Evolutionary conservation across 2,329 filamentous ascomycete genomes (phyloP).

Genomic region (Neofusicoccum laricinum): DNA sequence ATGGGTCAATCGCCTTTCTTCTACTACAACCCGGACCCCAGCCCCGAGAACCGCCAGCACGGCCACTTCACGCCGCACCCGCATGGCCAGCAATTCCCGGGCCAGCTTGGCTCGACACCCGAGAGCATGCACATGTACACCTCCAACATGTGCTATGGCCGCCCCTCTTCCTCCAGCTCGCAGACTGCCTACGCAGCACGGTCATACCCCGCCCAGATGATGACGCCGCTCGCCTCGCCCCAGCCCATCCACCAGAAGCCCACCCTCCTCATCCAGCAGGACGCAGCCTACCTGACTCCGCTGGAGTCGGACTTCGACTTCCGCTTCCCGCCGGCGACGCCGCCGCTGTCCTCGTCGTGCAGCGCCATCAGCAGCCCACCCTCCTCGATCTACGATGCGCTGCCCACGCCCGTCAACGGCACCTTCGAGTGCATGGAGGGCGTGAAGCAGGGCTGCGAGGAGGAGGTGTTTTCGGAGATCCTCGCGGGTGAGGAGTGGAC

Average conservation of each 20-base stretch:
- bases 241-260: slow-evolving; percentile 73
- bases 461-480: slow-evolving; percentile 68
- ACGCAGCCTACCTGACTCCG: slow-evolving; percentile 52
- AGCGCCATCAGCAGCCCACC: slow-evolving; percentile 84
- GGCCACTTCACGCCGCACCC: slow-evolving; percentile 70
- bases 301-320: slow-evolving; percentile 70
- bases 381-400: slow-evolving; percentile 67
- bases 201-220: slow-evolving; percentile 59
- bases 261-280: slow-evolving; percentile 63
- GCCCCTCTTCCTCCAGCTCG: slow-evolving; percentile 64
- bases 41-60: slow-evolving; percentile 67
- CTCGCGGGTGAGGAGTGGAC: slow-evolving; percentile 74
- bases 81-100: slow-evolving; percentile 42
- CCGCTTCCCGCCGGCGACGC: slow-evolving; percentile 78
- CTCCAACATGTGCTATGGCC: slow-evolving; percentile 44
- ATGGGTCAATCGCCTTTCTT: slow-evolving; percentile 76
- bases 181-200: slow-evolving; percentile 52
- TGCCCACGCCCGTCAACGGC: slow-evolving; percentile 80
- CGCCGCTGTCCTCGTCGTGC: slow-evolving; percentile 78
- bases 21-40: slow-evolving; percentile 80
- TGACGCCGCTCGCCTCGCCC: slow-evolving; percentile 75
- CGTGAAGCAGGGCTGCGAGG: slow-evolving; percentile 60
- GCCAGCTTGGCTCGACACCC: slow-evolving; percentile 30
- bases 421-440: slow-evolving; percentile 55
- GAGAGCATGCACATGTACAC: slow-evolving; percentile 42